Evolutionary conservation across 2,329 filamentous ascomycete genomes (phyloP).

Genomic region (Nothophaeocryptopus gaeumannii): DNA sequence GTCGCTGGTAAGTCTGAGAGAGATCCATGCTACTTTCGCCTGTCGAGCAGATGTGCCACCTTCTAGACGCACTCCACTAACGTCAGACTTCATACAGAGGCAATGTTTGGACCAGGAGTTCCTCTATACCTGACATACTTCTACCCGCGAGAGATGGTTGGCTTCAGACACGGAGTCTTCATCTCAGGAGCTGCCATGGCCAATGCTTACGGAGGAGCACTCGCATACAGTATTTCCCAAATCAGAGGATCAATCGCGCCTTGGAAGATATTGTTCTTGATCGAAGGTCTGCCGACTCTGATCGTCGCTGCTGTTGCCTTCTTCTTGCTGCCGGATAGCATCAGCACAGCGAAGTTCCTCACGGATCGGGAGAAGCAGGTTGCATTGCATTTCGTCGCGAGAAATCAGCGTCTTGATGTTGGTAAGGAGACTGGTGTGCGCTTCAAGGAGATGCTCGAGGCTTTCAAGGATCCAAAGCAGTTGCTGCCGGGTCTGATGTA

Average conservation of each 20-base stretch:
- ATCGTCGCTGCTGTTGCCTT: slow-evolving; percentile 55
- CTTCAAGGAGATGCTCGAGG: slow-evolving; percentile 19
- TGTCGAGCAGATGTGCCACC: too few species aligned
- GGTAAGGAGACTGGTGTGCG: slow-evolving; percentile 21
- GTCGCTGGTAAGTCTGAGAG: too few species aligned
- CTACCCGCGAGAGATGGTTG: slow-evolving; percentile 57
- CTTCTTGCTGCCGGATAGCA: slow-evolving; percentile 46
- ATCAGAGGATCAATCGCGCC: slow-evolving; percentile 56
- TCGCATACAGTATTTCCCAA: slow-evolving; percentile 63
- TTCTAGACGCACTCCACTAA: too few species aligned
- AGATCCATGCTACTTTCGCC: too few species aligned
- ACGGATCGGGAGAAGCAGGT: slow-evolving; percentile 45
- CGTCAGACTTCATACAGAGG: too few species aligned
- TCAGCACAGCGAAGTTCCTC: slow-evolving; percentile 46
- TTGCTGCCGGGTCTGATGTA: slow-evolving; percentile 22
- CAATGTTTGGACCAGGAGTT: slow-evolving; percentile 46
- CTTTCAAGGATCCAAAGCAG: slow-evolving; percentile 24
- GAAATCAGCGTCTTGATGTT: slow-evolving; percentile 20
- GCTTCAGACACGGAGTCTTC: slow-evolving; percentile 57
- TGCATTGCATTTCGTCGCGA: slow-evolving; percentile 20
- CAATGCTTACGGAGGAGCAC: slow-evolving; percentile 71
- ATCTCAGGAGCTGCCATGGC: slow-evolving; percentile 62
- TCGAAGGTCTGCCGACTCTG: slow-evolving; percentile 63
- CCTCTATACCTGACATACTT: slow-evolving; percentile 64
- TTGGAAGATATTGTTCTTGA: slow-evolving; percentile 62